Evolutionary conservation across 2,329 filamentous ascomycete species (phyloP), one percentile per base, ranked within the genome.

Genomic region (Claviceps paspali): DNA sequence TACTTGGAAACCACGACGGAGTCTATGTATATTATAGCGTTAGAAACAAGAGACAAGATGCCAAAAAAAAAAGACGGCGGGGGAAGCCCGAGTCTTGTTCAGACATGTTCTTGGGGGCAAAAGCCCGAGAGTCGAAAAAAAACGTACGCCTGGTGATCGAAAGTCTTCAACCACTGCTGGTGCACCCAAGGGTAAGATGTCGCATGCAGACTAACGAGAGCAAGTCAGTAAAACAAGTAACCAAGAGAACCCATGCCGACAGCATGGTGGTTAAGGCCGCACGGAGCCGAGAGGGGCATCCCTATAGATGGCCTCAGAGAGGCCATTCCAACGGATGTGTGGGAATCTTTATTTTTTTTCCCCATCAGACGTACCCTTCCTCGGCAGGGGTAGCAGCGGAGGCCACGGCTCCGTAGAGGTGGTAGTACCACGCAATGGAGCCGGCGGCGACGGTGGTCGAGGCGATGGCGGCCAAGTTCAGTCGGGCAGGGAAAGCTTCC

Each of bases 1-100:
- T 59, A 98, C 91, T 68, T 94, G 87, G 78, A 96, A 98, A 66
- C 91, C 91, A 70, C 91, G 87, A 63, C 91, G 91, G 49, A 98
- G 86, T 54, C 87, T 94, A 49, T 23, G 21, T 8, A n/a, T 7
- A 12, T 14, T n/a, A 31, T 22, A 8, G 12, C 12, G 15, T 24
- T 19, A 40, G 35, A 38, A 22, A 14, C 26, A 35, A 22, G 21
- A 22, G 21, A 22, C 8, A 22, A 22, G 8, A 22, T 5, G 21
- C 5, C 21, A 8, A 5, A 22, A 22, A 22, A 22, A 22, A 8
- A 22, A 22, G 21, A 22, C 21, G 8, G n/a, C n/a, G n/a, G n/a
- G 8, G 21, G 8, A 22, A 5, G 5, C 8, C 8, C 5, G 21
- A 22, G 9, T 12, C 11, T 30, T 21, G 15, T 30, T 10, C 17